Evolutionary conservation across 2,329 filamentous ascomycete genomes (phyloP).

Genomic region (Arachnomyces sp.): DNA sequence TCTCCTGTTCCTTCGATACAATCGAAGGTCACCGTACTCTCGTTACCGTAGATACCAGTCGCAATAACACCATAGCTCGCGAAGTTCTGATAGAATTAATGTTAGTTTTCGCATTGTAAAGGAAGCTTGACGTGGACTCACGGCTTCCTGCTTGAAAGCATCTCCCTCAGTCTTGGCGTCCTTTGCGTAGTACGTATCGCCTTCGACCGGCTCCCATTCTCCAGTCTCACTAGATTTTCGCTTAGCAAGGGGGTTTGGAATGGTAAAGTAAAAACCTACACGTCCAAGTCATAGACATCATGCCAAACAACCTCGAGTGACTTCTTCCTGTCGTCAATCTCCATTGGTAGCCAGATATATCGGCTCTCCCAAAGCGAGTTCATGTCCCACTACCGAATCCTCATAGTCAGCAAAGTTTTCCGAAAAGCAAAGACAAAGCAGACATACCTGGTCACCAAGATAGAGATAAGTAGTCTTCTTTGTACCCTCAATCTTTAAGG

Average conservation of each 20-base stretch:
- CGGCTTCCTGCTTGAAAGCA: conserved; percentile 50
- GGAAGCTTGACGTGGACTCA: conserved; percentile 2
- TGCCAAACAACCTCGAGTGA: conserved; percentile 46
- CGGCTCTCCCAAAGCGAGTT: conserved; percentile 51
- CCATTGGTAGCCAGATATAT: conserved; percentile 51
- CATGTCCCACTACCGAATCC: conserved; percentile 38
- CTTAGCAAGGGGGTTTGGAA: not conserved
- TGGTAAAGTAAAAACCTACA: conserved; percentile 19
- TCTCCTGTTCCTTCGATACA: conserved; percentile 43
- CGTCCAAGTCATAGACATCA: conserved; percentile 50
- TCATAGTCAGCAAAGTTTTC: not conserved
- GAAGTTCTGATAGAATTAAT: conserved; percentile 31
- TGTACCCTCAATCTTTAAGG: conserved; percentile 41
- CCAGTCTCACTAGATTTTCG: conserved; percentile 33
- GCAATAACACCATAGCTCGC: conserved; percentile 41
- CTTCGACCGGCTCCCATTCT: conserved; percentile 40
- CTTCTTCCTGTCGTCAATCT: conserved; percentile 47
- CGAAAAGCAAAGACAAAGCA: not conserved
- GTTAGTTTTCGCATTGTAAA: not conserved
- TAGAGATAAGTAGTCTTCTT: conserved; percentile 47
- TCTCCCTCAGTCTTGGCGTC: conserved; percentile 40
- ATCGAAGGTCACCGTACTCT: conserved; percentile 47
- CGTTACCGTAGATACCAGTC: conserved; percentile 49
- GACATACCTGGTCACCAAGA: conserved; percentile 36
- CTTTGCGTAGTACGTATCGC: conserved; percentile 41